phyloP scores from a whole-genome alignment of 2,329 filamentous ascomycete genomes.

The Beauveria varroae region DNA sequence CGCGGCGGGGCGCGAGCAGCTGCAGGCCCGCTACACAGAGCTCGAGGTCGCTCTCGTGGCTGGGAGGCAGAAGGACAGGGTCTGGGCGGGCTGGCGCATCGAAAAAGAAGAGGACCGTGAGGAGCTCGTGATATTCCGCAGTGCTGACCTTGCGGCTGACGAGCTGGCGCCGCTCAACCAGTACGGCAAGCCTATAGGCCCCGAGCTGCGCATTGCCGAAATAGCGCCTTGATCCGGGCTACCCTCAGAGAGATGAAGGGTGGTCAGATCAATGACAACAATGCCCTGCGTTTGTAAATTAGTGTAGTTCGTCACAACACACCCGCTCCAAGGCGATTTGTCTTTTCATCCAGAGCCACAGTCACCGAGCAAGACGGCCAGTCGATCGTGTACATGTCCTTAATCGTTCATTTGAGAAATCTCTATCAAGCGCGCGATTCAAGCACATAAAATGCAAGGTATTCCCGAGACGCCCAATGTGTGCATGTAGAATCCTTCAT shows the following conservation, averaged over 20 bases:
- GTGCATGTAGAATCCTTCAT: slow-evolving; percentile 31
- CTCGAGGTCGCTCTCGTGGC: slow-evolving; percentile 24
- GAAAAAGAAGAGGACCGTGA: slow-evolving; percentile 28
- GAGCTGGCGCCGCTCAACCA: slow-evolving; percentile 20
- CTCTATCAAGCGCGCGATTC: slow-evolving; percentile 30
- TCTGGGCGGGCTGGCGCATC: slow-evolving; percentile 35
- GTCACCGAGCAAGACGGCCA: neutral
- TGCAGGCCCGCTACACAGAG: slow-evolving; percentile 26
- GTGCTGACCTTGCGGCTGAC: slow-evolving; percentile 27
- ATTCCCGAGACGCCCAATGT: slow-evolving; percentile 47
- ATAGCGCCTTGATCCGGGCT: neutral
- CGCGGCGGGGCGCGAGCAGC: slow-evolving; percentile 22
- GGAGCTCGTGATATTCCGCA: slow-evolving; percentile 34
- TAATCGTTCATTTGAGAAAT: slow-evolving; percentile 18
- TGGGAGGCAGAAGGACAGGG: slow-evolving; percentile 22
- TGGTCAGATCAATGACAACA: neutral
- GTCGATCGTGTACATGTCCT: slow-evolving; percentile 8
- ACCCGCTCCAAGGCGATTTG: neutral
- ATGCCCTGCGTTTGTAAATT: neutral
- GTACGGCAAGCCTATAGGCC: neutral
- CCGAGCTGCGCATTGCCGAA: neutral
- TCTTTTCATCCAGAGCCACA: neutral
- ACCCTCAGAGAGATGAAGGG: neutral
- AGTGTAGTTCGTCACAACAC: neutral
- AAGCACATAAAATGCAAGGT: slow-evolving; percentile 44